Evolutionary conservation across 148 eudicot genomes (phyloP).

Genomic region (Pharnaceum exiguum): DNA sequence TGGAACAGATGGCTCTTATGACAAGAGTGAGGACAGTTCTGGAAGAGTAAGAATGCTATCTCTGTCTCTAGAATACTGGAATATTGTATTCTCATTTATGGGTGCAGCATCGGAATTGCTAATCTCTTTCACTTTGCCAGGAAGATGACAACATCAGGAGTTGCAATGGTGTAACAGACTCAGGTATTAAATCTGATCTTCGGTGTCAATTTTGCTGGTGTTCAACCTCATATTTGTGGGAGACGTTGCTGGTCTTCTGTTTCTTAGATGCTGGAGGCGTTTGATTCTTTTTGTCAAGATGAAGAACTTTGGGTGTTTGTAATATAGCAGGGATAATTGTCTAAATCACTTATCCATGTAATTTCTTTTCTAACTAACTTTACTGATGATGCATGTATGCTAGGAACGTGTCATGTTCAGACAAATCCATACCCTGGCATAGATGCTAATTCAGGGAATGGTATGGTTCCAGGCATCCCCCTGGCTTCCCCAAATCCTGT

Average conservation of each 20-base stretch:
- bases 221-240: background rate
- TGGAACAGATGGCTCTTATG: slow-evolving; percentile 47
- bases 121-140: slow-evolving; percentile 18
- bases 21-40: slow-evolving; percentile 41
- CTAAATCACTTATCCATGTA: background rate
- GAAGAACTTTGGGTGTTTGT: too few relatives aligned
- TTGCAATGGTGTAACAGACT: slow-evolving; percentile 25
- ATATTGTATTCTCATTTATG: background rate
- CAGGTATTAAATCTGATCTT: slow-evolving; percentile 21
- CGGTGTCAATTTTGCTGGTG: background rate
- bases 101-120: background rate
- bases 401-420: slow-evolving; percentile 28
- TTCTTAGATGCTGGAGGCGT: too few relatives aligned
- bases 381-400: slow-evolving; percentile 10
- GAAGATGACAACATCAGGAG: slow-evolving; percentile 32
- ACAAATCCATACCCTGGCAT: slow-evolving; percentile 14
- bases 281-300: too few relatives aligned
- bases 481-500: slow-evolving; percentile 16
- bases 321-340: too few relatives aligned
- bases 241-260: too few relatives aligned
- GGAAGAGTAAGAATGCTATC: slow-evolving; percentile 33
- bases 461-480: slow-evolving; percentile 30
- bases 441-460: slow-evolving; percentile 16
- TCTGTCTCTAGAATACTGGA: background rate
- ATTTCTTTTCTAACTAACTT: slow-evolving; percentile 6